A percentile compares a stretch with the other conserved stretches of the same genome.
phyloP scores from a whole-genome alignment of 2,329 filamentous ascomycete species.

The Curvularia sp. region DNA sequence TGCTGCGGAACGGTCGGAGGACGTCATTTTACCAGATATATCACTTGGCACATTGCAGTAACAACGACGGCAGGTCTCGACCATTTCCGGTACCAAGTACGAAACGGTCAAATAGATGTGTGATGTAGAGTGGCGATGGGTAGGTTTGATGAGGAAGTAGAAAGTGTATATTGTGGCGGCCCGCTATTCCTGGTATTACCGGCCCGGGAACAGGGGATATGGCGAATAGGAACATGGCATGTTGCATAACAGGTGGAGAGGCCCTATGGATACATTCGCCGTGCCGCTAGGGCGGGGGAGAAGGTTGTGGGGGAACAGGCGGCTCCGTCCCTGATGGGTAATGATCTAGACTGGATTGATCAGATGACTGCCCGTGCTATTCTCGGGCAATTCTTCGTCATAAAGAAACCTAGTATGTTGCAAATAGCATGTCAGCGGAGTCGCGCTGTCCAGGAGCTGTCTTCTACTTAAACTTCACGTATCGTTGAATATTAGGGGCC shows the following conservation, averaged over 20 bases:
- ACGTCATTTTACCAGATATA: constrained; percentile 25
- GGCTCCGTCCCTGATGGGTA: constrained; percentile 19
- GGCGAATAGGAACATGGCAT: constrained; percentile 34
- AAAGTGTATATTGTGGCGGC: constrained; percentile 38
- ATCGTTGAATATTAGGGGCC: background rate
- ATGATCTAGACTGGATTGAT: constrained; percentile 6
- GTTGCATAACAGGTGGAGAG: constrained; percentile 21
- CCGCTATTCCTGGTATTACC: constrained; percentile 40
- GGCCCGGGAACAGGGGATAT: constrained; percentile 32
- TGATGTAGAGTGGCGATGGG: constrained; percentile 36
- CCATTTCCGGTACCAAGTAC: constrained; percentile 5
- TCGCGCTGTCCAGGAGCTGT: background rate
- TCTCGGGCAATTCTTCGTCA: background rate
- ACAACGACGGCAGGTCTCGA: constrained; percentile 11
- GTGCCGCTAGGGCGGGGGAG: constrained; percentile 13
- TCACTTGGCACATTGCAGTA: constrained; percentile 29
- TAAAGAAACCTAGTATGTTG: background rate
- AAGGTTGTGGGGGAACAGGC: constrained; percentile 21
- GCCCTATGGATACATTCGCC: constrained; percentile 24
- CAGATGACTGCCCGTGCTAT: constrained; percentile 2
- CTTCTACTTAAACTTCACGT: background rate
- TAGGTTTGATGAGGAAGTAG: constrained; percentile 38
- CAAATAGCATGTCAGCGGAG: constrained; percentile 2
- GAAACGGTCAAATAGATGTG: constrained; percentile 15
- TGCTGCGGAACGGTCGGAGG: constrained; percentile 14